Conservation (phyloP, 495 filamentous ascomycete species). For the Penicillium fimorum region DNA sequence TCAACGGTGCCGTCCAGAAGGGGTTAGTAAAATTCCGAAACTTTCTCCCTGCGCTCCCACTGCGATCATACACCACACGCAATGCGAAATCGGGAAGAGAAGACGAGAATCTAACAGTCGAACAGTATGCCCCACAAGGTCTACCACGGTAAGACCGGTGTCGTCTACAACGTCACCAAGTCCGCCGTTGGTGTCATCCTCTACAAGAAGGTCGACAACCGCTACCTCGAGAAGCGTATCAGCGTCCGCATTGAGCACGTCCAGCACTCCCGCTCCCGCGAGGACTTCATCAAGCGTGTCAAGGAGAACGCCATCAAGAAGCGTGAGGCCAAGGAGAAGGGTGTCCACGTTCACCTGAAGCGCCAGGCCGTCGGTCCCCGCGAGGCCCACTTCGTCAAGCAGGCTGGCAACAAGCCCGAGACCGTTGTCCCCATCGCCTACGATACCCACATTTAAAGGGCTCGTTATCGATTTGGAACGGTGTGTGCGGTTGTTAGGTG, state of each 20-base stretch:
- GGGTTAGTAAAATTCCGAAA: constrained; percentile 61
- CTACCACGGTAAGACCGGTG: constrained; percentile 98
- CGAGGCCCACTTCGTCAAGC: constrained; percentile 70
- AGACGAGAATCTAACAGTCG: constrained; percentile 30
- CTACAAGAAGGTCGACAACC: constrained; percentile 97
- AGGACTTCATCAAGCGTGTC: constrained; percentile 93
- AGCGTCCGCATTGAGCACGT: constrained; percentile 99
- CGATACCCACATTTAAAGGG: constrained; percentile 93
- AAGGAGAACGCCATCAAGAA: constrained; percentile 92
- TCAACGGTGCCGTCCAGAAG: constrained; percentile 97
- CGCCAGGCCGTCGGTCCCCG: constrained; percentile 79
- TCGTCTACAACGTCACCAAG: constrained; percentile 98
- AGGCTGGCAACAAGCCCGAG: constrained; percentile 79
- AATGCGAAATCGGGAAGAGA: constrained; percentile 10
- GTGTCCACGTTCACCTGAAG: constrained; percentile 85
- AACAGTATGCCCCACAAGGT: constrained; percentile 95
- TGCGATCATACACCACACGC: constrained; percentile 3
- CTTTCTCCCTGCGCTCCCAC: constrained; percentile 8
- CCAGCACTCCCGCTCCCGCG: constrained; percentile 84
- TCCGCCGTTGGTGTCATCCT: constrained; percentile 93
- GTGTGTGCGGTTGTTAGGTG: constrained; percentile 47
- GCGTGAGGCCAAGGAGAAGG: constrained; percentile 87
- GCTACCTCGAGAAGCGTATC: constrained; percentile 99
- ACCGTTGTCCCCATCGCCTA: constrained; percentile 88
- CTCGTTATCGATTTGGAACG: constrained; percentile 34